These are phyloP conservation scores for Mycena galericulata DNA, from an alignment of 768 basidiomycete genomes.

Conservation along the genomic window DNA sequence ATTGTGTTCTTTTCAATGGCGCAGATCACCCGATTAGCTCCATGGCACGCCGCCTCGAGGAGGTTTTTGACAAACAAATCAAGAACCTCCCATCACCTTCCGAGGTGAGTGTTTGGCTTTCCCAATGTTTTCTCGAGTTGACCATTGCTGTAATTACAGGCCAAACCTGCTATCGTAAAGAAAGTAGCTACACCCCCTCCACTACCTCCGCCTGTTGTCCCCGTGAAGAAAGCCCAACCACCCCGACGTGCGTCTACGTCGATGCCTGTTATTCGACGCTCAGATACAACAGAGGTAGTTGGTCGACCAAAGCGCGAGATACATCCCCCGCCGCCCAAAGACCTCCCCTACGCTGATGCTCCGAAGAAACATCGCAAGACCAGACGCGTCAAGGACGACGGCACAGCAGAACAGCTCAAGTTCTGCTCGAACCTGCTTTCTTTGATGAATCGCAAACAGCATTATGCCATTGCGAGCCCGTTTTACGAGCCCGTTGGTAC, in stretches of 20 bases:
- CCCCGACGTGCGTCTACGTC: slow-evolving; percentile 83
- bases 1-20: slow-evolving; percentile 94
- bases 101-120: slow-evolving; percentile 67
- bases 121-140: slow-evolving; percentile 3
- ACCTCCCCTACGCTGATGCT: slow-evolving; percentile 83
- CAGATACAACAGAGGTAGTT: slow-evolving; percentile 66
- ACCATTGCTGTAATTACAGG: slow-evolving; percentile 36
- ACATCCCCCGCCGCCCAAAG: slow-evolving; percentile 94
- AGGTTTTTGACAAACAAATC: slow-evolving; percentile 88
- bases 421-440: slow-evolving; percentile 82
- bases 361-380: slow-evolving; percentile 77
- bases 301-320: slow-evolving; percentile 98
- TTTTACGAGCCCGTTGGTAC: slow-evolving; percentile 96
- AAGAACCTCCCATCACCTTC: slow-evolving; percentile 83
- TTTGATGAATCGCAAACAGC: slow-evolving; percentile 85
- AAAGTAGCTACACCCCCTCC: slow-evolving; percentile 60
- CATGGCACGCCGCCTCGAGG: slow-evolving; percentile 88
- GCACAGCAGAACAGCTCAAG: slow-evolving; percentile 84
- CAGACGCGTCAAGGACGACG: slow-evolving; percentile 72
- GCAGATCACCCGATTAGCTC: slow-evolving; percentile 82
- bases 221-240: slow-evolving; percentile 58
- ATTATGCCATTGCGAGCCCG: slow-evolving; percentile 76
- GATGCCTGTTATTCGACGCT: slow-evolving; percentile 86
- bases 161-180: slow-evolving; percentile 56
- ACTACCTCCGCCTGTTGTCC: slow-evolving; percentile 57